Percentiles rank a stretch among this genome's conserved stretches.
Evolutionary conservation across 371 early-diverging fungal genomes (phyloP).

Genomic region (Mortierella sp.): DNA sequence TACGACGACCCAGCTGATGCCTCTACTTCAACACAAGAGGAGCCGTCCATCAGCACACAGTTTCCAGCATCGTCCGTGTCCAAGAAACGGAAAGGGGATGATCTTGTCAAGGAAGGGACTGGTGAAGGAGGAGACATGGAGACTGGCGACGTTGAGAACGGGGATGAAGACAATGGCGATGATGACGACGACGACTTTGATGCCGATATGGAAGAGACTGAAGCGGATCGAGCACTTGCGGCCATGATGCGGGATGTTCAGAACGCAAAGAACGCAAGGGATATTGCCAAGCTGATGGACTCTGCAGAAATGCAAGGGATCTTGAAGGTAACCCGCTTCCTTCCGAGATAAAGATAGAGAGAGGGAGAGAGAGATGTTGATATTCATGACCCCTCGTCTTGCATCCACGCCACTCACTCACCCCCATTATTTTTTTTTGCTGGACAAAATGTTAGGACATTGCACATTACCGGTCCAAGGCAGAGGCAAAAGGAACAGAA

Average conservation of each 20-base stretch:
- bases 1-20: slow-evolving; percentile 64
- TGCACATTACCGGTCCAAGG: slow-evolving; percentile 59
- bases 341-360: no score
- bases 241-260: slow-evolving; percentile 38
- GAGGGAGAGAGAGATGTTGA: no score
- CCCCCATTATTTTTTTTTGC: slow-evolving; percentile 9
- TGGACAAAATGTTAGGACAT: slow-evolving; percentile 58
- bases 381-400: no score
- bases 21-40: slow-evolving; percentile 37
- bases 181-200: slow-evolving; percentile 55
- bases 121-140: no score
- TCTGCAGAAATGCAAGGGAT: slow-evolving; percentile 42
- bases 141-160: slow-evolving; percentile 36
- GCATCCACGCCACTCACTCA: no score
- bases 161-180: slow-evolving; percentile 54
- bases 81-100: slow-evolving; percentile 44
- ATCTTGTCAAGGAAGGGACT: slow-evolving; percentile 1
- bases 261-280: slow-evolving; percentile 30
- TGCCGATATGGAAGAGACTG: slow-evolving; percentile 54
- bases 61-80: background rate
- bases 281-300: slow-evolving; percentile 53
- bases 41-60: background rate
- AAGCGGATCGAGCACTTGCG: slow-evolving; percentile 40
- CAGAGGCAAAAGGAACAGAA: slow-evolving; percentile 52
- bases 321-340: slow-evolving; percentile 42